phyloP scores from a whole-genome alignment of 805 yeast species.

The Kockiozyma suomiensis region DNA sequence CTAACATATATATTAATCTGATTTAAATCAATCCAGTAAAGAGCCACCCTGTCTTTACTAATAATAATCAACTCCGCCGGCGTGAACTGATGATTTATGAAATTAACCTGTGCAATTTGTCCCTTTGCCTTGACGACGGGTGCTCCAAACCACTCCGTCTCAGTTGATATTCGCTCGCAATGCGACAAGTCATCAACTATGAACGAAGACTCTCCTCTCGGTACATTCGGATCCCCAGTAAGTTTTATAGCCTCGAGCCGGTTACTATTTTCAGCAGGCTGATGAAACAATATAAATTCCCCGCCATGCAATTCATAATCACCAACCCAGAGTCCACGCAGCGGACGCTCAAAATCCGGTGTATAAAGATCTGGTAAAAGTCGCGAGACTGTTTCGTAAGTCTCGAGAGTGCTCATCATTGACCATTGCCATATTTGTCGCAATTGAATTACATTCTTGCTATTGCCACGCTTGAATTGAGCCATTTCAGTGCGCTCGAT shows the following conservation, averaged over 20 bases:
- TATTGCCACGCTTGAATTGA: slow-evolving; percentile 18
- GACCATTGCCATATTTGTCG: slow-evolving; percentile 25
- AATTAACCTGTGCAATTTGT: slow-evolving; percentile 21
- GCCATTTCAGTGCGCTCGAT: slow-evolving; percentile 33
- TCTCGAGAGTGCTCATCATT: not conserved
- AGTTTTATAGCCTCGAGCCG: slow-evolving; percentile 38
- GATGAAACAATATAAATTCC: slow-evolving; percentile 35
- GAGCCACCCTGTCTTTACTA: slow-evolving; percentile 12
- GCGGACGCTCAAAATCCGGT: slow-evolving; percentile 29
- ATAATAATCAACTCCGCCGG: slow-evolving; percentile 20
- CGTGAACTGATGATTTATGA: slow-evolving; percentile 12
- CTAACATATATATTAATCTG: slow-evolving; percentile 9
- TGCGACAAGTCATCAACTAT: slow-evolving; percentile 33
- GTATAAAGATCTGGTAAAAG: slow-evolving; percentile 16
- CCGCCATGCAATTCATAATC: slow-evolving; percentile 29
- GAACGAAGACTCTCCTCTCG: slow-evolving; percentile 38
- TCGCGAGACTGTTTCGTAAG: slow-evolving; percentile 34
- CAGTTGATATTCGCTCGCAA: slow-evolving; percentile 20
- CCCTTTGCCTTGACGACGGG: slow-evolving; percentile 23
- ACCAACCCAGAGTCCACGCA: slow-evolving; percentile 39
- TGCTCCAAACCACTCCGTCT: slow-evolving; percentile 28
- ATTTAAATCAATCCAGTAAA: slow-evolving; percentile 14
- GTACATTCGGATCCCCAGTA: slow-evolving; percentile 34
- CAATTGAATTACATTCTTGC: slow-evolving; percentile 24
- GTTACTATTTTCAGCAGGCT: slow-evolving; percentile 19